These are phyloP conservation scores for Linnemannia zychae DNA, from an alignment of 192 early-diverging fungal species.

Conservation along the genomic window DNA sequence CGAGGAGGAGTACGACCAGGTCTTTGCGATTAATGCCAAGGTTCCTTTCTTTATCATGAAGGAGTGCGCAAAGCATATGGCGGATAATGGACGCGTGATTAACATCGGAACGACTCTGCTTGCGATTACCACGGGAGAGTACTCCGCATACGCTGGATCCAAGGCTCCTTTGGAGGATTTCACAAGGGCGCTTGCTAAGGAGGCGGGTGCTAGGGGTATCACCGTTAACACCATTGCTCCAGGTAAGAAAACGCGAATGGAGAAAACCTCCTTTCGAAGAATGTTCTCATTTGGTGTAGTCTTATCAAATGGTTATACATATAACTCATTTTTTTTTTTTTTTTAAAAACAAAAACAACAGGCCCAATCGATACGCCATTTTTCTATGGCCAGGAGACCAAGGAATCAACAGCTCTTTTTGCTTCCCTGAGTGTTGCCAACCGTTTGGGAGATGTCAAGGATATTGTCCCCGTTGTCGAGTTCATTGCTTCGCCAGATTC, in stretches of 20 bases:
- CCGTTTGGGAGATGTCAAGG: conserved; percentile 48
- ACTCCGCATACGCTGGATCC: conserved; percentile 54
- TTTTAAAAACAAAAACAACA: neutral
- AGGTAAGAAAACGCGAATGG: conserved; percentile 54
- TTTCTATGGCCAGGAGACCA: conserved; percentile 56
- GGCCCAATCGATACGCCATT: conserved; percentile 56
- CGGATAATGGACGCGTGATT: conserved; percentile 56
- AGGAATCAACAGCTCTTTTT: conserved; percentile 40
- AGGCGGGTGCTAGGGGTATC: conserved; percentile 49
- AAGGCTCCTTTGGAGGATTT: conserved; percentile 56
- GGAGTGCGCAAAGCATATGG: conserved; percentile 52
- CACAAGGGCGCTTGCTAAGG: conserved; percentile 49
- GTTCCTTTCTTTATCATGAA: conserved; percentile 52
- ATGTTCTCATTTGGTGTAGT: too few relatives aligned
- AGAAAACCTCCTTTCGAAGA: too few relatives aligned
- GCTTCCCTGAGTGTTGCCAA: conserved; percentile 16
- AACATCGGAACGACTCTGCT: conserved; percentile 54
- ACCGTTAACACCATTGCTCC: conserved; percentile 58
- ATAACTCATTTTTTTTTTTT: neutral
- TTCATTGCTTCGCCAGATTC: conserved; percentile 53
- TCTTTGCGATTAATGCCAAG: conserved; percentile 56
- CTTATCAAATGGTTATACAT: neutral
- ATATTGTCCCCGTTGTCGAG: conserved; percentile 54
- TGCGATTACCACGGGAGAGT: conserved; percentile 38
- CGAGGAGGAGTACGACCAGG: conserved; percentile 52